A percentile compares a stretch with the other conserved stretches of the same genome.
These are phyloP conservation scores for Sporisorium exsertum DNA, from an alignment of 1,284 basidiomycete genomes.

Conservation along the genomic window DNA sequence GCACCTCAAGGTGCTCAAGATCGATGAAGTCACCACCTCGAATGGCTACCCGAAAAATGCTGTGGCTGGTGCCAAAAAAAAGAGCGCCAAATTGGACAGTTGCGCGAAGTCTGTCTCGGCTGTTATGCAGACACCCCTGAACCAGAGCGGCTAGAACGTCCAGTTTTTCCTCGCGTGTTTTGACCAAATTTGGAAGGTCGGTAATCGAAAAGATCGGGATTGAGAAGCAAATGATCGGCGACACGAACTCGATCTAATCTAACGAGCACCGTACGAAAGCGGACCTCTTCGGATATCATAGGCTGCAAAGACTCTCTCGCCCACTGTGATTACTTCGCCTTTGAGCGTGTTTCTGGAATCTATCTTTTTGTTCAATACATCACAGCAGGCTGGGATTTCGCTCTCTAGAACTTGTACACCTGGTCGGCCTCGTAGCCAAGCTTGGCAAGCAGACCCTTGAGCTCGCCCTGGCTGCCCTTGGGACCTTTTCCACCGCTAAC, in stretches of 20 bases:
- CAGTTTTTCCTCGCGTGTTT: not conserved
- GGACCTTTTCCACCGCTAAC: conserved; percentile 66
- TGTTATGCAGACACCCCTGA: conserved; percentile 26
- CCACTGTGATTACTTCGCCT: too few relatives aligned
- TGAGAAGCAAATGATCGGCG: not conserved
- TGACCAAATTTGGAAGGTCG: conserved; percentile 24
- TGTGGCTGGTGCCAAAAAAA: not conserved
- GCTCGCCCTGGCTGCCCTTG: conserved; percentile 65
- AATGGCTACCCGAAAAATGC: not conserved
- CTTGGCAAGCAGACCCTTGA: conserved; percentile 64
- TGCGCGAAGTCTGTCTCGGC: conserved; percentile 13
- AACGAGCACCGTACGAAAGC: too few relatives aligned
- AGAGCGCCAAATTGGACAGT: conserved; percentile 17
- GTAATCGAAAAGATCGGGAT: not conserved
- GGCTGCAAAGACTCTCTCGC: too few relatives aligned
- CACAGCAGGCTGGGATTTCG: not conserved
- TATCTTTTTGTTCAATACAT: too few relatives aligned
- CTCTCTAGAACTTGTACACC: conserved; percentile 60
- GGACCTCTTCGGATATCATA: too few relatives aligned
- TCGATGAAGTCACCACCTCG: not conserved
- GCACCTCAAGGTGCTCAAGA: too few relatives aligned
- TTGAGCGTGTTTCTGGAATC: too few relatives aligned
- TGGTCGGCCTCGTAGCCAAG: conserved; percentile 65
- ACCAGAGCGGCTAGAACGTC: not conserved
- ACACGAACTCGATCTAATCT: too few relatives aligned